phyloP scores from a whole-genome alignment of 371 early-diverging fungal genomes.

The Thermomucor indicae-seudaticae region DNA sequence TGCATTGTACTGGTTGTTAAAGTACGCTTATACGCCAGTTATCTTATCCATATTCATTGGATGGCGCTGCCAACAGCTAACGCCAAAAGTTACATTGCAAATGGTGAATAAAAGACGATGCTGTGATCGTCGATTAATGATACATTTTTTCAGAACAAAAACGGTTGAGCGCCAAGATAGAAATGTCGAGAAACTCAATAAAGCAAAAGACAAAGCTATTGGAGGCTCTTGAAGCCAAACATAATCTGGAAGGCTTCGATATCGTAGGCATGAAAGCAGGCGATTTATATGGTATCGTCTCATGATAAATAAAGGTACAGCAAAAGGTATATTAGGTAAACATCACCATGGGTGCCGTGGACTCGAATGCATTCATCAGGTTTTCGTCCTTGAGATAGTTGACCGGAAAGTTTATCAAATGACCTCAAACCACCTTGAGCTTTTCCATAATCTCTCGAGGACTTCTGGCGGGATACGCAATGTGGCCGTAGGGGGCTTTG shows the following conservation, averaged over 20 bases:
- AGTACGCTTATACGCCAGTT: too few relatives aligned
- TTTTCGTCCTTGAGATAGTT: conserved; percentile 74
- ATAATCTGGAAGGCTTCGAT: conserved; percentile 41
- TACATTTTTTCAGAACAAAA: conserved; percentile 49
- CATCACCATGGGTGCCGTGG: conserved; percentile 55
- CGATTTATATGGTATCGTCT: conserved; percentile 39
- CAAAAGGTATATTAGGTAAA: conserved; percentile 36
- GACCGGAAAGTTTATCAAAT: conserved; percentile 72
- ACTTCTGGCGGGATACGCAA: conserved; percentile 39
- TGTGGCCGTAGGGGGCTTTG: conserved; percentile 50
- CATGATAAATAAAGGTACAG: too few relatives aligned
- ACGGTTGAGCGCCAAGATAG: conserved; percentile 37
- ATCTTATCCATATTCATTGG: too few relatives aligned
- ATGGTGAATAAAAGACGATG: too few relatives aligned
- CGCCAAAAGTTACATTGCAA: too few relatives aligned
- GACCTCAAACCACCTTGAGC: conserved; percentile 50
- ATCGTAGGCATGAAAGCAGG: conserved; percentile 31
- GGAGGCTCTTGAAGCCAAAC: conserved; percentile 45
- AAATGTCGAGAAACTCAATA: conserved; percentile 35
- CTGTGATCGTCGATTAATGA: too few relatives aligned
- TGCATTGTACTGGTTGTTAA: too few relatives aligned
- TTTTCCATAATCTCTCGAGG: conserved; percentile 34
- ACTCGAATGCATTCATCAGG: conserved; percentile 49
- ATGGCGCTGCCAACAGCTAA: too few relatives aligned
- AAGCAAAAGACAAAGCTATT: conserved; percentile 38